Base-by-base conservation (phyloP, 345 rosid genomes). In the Gossypium arboreum region DNA sequence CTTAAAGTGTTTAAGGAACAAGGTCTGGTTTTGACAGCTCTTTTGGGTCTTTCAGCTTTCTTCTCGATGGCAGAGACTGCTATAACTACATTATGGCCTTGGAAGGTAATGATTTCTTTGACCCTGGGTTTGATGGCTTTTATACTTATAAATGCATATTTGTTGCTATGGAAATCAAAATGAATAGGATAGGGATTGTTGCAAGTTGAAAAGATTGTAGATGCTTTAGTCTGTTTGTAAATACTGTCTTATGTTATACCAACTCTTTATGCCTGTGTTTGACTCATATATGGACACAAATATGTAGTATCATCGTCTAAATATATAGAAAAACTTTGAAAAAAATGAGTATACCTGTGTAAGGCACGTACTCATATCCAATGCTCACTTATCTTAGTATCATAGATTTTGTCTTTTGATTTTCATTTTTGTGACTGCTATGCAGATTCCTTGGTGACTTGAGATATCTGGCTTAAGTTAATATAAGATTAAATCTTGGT, bases 41-140 rank as follows among this genome's bases (percentile, higher is more conserved):
- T 73, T 45, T 39, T 75, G 9, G 59, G 77, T 22, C 52, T 75
- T 2, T 75, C 78, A 24, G 72, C 78, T 7, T 75, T 75, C 24
- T 65, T 75, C 73, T 75, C 72, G 9, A 75, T 75, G 78, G 73
- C 78, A 1, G 72, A 75, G 78, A 75, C 78, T 67, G 61, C 78
- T 3, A 75, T 75, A 22, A 75, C 78, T 10, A 67, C 78, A 13
- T 69, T 75, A 55, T 75, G 65, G 73, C 78, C 78, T 17, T 75
- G 72, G 78, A 75, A 75, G 78, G 78, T 75, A 61, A 48, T 54
- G 56, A 6, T 75, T 45, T 66, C 65, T 56, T 51, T 16, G 29
- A 41, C 29, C 13, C 15, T 5, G 4, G 60, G n/a, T 60, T 60
- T 7, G 7, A 48, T 61, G 17, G 57, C 25, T 29, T 55, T 71